Evolutionary conservation across 192 early-diverging fungal species (phyloP), one percentile per base, ranked within the genome.

Genomic region (Mortierella hygrophila): DNA sequence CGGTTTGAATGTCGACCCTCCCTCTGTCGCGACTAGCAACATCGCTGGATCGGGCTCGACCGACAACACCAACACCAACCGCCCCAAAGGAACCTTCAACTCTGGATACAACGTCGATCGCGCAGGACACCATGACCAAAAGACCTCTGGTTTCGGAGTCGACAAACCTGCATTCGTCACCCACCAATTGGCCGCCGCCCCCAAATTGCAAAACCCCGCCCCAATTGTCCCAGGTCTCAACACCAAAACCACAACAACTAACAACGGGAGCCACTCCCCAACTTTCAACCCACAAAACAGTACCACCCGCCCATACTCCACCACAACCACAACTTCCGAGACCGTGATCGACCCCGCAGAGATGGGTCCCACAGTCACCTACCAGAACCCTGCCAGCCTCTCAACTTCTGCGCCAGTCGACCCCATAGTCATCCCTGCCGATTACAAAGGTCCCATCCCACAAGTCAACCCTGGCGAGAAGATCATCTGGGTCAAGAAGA

Each of bases 81-180:
- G 80, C 18, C 73, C 74, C 40, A 23, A 70, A 8, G 82, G 76
- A 20, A 60, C 37, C 6, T 68, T 47, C 49, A 78, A 84, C 16
- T 79, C 82, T 55, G 82, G 55, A 10, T 47, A 41, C 42, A 78
- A 84, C 32, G 82, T 84, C 21, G 82, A 84, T 54, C 74, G 52
- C 35, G 52, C 68, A 0, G 73, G 77, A 9, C 21, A 73, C 16
- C 26, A 26, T 11, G 72, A 79, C 38, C 47, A 26, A 35, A 79
- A 49, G 29, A 35, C 68, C 11, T 70, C 77, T 6, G 82, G 82
- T 29, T 70, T 84, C 54, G 65, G 65, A 18, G 82, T 84, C 18
- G 82, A 84, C 37, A 41, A 52, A 3, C 57, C 81, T 2, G 44
- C 81, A 11, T 9, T 55, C 4, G 68, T 38, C 2, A 52, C 23